Evolutionary conservation across 306 rosid genomes (phyloP), one percentile per base, ranked within the genome.

Genomic region (Begonia fuchsioides): DNA sequence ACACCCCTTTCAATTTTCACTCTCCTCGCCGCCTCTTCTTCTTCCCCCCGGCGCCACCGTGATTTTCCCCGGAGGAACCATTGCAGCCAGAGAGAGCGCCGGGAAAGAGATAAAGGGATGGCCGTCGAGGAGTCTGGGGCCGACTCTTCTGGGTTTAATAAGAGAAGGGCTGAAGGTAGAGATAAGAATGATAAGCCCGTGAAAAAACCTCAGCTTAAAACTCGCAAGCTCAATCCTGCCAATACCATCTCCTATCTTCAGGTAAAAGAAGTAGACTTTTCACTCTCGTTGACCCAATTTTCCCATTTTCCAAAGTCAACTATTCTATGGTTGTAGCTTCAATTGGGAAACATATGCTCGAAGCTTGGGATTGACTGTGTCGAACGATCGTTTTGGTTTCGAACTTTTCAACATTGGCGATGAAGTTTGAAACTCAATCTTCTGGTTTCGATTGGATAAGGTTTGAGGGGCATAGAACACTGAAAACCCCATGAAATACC

Each of bases 171-270:
- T 0, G 87, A 87, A 52, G 96, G 94, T 4, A 51, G 64, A 59
- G 96, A 79, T 38, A 71, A 64, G 58, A 26, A 0, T 8, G 86
- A 79, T 39, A 45, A 45, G 6, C 56, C 80, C 17, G 73, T 54
- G 64, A 85, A 72, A 72, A 56, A 49, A 44, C 83, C 76, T 1
- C 86, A 72, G 49, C 61, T 72, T 58, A 82, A 72, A 72, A 58
- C 17, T 16, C 79, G 90, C 53, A 69, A 58, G 60, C 83, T 87
- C 38, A 87, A 87, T 56, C 90, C 94, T 1, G 45, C 62, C 35
- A 87, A 82, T 46, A 79, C 96, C 47, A 77, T 76, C 8, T 59
- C 94, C 0, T 87, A 72, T 57, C 76, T 82, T 3, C 93, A 86
- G 95, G 95, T 77, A 52, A 11, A 26, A 26, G 35, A 26, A 26